A percentile compares a stretch with the other conserved stretches of the same genome.
Conservation (phyloP, 2,329 filamentous ascomycete genomes). For the Aspergillus transmontanensis region DNA sequence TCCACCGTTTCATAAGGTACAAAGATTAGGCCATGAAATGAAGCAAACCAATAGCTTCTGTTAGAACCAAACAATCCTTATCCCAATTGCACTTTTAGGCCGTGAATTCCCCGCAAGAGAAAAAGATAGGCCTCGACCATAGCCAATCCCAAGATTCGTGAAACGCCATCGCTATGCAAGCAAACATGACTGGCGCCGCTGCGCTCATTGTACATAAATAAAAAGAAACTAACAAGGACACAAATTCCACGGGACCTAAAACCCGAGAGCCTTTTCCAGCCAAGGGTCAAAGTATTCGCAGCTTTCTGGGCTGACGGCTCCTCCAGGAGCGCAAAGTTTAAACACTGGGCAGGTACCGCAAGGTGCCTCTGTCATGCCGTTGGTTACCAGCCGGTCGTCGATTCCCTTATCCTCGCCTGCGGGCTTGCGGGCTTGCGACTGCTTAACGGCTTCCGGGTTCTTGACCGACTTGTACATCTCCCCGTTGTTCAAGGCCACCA, state of each 20-base stretch:
- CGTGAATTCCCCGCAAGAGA: constrained; percentile 14
- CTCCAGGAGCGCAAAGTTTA: constrained; percentile 86
- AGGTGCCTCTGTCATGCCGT: constrained; percentile 83
- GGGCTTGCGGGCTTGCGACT: constrained; percentile 36
- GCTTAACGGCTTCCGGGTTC: constrained; percentile 40
- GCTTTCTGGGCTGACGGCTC: constrained; percentile 83
- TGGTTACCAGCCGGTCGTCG: constrained; percentile 55
- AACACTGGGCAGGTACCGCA: constrained; percentile 94
- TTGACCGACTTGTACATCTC: constrained; percentile 53
- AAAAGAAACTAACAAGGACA: constrained; percentile 7
- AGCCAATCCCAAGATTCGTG: constrained; percentile 18
- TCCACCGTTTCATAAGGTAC: constrained; percentile 1
- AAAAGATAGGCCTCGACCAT: constrained; percentile 9
- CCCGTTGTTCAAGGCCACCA: constrained; percentile 63
- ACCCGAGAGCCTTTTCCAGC: constrained; percentile 56
- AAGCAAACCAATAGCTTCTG: constrained; percentile 1
- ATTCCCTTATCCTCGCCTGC: constrained; percentile 29
- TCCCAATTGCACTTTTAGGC: constrained; percentile 7
- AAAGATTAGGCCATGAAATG: constrained; percentile 4
- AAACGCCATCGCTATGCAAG: constrained; percentile 46
- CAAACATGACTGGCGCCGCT: constrained; percentile 18
- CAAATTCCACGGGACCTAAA: constrained; percentile 24
- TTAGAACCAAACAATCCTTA: constrained; percentile 2
- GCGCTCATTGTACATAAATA: constrained; percentile 18
- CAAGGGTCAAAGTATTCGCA: constrained; percentile 92